These are phyloP conservation scores for Candida easanensis DNA, from an alignment of 805 yeast genomes.

Conservation along the genomic window DNA sequence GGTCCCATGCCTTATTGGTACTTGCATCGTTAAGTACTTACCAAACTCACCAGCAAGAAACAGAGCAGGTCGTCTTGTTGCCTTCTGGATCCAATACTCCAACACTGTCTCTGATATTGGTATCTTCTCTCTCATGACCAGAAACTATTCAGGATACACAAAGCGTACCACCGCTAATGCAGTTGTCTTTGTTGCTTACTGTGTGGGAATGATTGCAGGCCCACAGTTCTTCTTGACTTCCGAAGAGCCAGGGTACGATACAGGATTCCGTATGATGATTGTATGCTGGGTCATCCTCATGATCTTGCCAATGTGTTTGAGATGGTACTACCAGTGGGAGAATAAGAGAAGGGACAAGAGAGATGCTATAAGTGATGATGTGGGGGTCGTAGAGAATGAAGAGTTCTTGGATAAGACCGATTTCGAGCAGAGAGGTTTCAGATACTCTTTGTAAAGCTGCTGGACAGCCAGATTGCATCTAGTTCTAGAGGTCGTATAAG, in stretches of 20 bases:
- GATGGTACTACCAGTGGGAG: conserved; percentile 9
- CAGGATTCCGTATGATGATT: conserved; percentile 10
- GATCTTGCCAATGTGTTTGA: conserved; percentile 5
- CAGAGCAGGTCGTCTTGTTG: conserved; percentile 8
- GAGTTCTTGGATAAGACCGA: conserved; percentile 13
- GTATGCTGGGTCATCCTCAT: conserved; percentile 5
- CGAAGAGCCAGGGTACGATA: conserved; percentile 7
- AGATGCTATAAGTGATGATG: not conserved
- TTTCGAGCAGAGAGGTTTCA: conserved; percentile 7
- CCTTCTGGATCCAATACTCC: conserved; percentile 5
- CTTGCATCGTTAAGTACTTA: conserved; percentile 3
- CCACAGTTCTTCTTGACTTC: conserved; percentile 7
- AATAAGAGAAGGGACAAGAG: conserved; percentile 7
- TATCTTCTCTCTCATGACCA: conserved; percentile 5
- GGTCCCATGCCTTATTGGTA: conserved; percentile 8
- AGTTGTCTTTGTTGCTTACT: conserved; percentile 4
- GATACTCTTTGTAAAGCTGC: conserved; percentile 7
- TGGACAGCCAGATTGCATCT: no score
- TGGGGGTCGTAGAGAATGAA: conserved; percentile 4
- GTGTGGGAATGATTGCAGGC: conserved; percentile 8
- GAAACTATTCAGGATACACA: conserved; percentile 7
- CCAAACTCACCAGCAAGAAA: conserved; percentile 3
- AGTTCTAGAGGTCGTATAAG: no score
- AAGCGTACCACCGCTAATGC: conserved; percentile 4
- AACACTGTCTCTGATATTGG: conserved; percentile 2